phyloP scores from a whole-genome alignment of 148 eudicot genomes.

The Limonium bicolor region DNA sequence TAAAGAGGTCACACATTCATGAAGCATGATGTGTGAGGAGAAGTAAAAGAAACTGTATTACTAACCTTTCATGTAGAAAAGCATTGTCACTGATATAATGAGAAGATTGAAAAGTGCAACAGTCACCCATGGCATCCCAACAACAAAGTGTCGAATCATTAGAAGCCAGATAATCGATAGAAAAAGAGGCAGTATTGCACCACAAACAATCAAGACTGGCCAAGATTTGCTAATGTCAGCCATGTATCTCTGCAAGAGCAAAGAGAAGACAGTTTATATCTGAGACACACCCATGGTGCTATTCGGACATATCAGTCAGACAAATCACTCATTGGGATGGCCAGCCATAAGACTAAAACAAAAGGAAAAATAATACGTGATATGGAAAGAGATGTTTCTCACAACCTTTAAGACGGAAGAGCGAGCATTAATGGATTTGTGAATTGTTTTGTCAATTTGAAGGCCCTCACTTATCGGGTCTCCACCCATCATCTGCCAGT shows the following conservation, averaged over 20 bases:
- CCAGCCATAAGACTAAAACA: not conserved
- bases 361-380: not conserved
- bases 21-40: too few species aligned
- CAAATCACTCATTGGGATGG: too few species aligned
- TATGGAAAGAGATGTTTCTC: conserved; percentile 1
- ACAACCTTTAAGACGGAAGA: conserved; percentile 80
- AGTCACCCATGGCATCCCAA: conserved; percentile 98
- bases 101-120: conserved; percentile 72
- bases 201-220: conserved; percentile 87
- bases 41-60: conserved; percentile 5
- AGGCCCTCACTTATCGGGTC: conserved; percentile 56
- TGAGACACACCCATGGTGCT: too few species aligned
- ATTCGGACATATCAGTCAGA: not conserved
- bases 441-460: conserved; percentile 69
- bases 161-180: conserved; percentile 78
- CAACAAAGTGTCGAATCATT: conserved; percentile 82
- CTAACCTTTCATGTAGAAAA: conserved; percentile 80
- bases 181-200: conserved; percentile 82
- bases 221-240: conserved; percentile 92
- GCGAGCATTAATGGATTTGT: conserved; percentile 58
- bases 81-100: conserved; percentile 71
- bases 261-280: not conserved
- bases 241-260: conserved; percentile 74
- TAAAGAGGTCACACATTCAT: too few species aligned
- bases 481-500: conserved; percentile 93